Evolutionary conservation across 208 protist genomes (phyloP).

Genomic region (Trypanosoma theileri): DNA sequence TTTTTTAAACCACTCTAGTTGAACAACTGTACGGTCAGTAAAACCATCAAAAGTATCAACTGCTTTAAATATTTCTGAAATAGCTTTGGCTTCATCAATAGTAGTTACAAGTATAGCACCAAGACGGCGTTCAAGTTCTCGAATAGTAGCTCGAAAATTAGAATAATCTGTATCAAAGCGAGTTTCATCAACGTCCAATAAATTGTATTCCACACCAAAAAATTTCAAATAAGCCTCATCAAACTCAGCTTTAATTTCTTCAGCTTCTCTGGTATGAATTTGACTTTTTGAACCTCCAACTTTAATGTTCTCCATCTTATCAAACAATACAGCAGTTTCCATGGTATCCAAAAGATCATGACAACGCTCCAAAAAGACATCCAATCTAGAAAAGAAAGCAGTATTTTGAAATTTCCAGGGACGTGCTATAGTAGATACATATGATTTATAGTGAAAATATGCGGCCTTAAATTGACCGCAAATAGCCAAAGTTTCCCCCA

Average conservation of each 20-base stretch:
- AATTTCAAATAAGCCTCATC: slow-evolving; percentile 71
- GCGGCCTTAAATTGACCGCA: slow-evolving; percentile 92
- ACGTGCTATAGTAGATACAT: slow-evolving; percentile 65
- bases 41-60: slow-evolving; percentile 97
- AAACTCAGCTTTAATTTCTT: slow-evolving; percentile 91
- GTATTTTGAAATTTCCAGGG: slow-evolving; percentile 95
- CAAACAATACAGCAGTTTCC: slow-evolving; percentile 94
- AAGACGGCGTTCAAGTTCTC: slow-evolving; percentile 93
- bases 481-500: slow-evolving; percentile 83
- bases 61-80: slow-evolving; percentile 94
- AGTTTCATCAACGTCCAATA: slow-evolving; percentile 94
- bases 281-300: slow-evolving; percentile 95
- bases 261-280: slow-evolving; percentile 79
- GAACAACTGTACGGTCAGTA: slow-evolving; percentile 91
- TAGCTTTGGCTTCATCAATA: slow-evolving; percentile 93
- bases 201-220: slow-evolving; percentile 92
- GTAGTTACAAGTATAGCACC: slow-evolving; percentile 90
- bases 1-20: slow-evolving; percentile 94
- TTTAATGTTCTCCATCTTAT: slow-evolving; percentile 95
- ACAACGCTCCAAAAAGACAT: slow-evolving; percentile 96
- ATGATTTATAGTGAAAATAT: slow-evolving; percentile 95
- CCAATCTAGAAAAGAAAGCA: slow-evolving; percentile 93
- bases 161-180: slow-evolving; percentile 95
- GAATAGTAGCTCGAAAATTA: slow-evolving; percentile 77
- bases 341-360: slow-evolving; percentile 95